Evolutionary conservation across 306 rosid genomes (phyloP), one percentile per base, ranked within the genome.

Genomic region (Lathyrus sativus): DNA sequence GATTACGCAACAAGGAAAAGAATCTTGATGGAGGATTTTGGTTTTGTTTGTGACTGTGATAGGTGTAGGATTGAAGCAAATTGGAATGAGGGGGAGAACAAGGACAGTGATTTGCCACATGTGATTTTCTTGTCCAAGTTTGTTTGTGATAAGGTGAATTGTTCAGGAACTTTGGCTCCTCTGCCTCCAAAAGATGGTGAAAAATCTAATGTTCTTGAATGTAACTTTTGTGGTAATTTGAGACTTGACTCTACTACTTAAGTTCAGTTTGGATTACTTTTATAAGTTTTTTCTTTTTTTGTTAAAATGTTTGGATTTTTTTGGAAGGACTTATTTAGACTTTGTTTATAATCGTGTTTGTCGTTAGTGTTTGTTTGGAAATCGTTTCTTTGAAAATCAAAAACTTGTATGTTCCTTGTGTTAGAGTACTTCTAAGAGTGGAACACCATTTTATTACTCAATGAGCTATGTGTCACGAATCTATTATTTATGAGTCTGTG

Each of bases 131-230:
- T 87, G 28, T 2, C 28, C 2, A 84, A 87, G 48, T 79, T 76
- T 84, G 79, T 84, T 58, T 85, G 91, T 59, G 67, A 79, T 14
- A 79, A 69, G 50, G 57, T 71, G 54, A 80, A 83, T 45, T 90
- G 95, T 57, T 58, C 84, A 19, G 96, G 91, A 7, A 87, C 96
- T 3, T n/a, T 85, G 49, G 90, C 95, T 39, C 91, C 95, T 38
- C 67, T 85, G 68, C 89, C 95, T 15, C 89, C 89, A 0, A 71
- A 57, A 37, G 76, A 74, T 37, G 83, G 29, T 44, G 62, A 51
- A 37, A 5, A 65, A 15, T 74, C 82, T 35, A 65, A 76, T 67
- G 65, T 78, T 48, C 45, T 89, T 72, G 88, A 86, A 63, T 89
- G 90, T 79, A 86, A 89, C 68, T 87, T 82, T 33, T 89, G 91